Percentiles rank a stretch among this genome's conserved stretches.
phyloP scores from a whole-genome alignment of 2,329 filamentous ascomycete species.

The Alternaria tenuissima region DNA sequence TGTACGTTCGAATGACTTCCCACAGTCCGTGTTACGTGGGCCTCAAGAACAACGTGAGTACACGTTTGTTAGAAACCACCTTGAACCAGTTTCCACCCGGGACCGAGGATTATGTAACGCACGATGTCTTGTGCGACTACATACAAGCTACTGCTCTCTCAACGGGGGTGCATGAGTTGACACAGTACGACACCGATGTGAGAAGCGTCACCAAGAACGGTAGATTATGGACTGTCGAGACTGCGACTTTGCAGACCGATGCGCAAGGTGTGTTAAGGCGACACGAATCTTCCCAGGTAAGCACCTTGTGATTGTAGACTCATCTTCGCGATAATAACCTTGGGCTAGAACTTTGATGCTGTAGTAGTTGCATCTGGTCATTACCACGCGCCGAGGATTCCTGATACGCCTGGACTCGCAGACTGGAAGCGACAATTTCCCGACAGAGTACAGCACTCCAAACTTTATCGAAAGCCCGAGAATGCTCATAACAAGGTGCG shows the following conservation, averaged over 20 bases:
- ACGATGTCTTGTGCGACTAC: conserved; percentile 66
- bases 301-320: background rate
- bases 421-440: conserved; percentile 59
- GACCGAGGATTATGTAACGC: conserved; percentile 67
- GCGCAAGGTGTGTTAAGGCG: conserved; percentile 19
- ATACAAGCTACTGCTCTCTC: conserved; percentile 65
- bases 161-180: conserved; percentile 60
- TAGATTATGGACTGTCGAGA: conserved; percentile 61
- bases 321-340: background rate
- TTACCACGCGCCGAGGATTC: conserved; percentile 61
- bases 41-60: conserved; percentile 63
- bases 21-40: conserved; percentile 61
- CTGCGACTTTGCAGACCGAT: conserved; percentile 52
- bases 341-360: conserved; percentile 55
- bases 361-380: conserved; percentile 64
- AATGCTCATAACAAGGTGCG: conserved; percentile 60
- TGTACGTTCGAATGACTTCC: conserved; percentile 13
- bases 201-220: conserved; percentile 59
- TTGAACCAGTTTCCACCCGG: conserved; percentile 65
- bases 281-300: conserved; percentile 10
- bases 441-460: conserved; percentile 59
- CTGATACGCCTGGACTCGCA: conserved; percentile 58
- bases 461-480: conserved; percentile 58
- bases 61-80: conserved; percentile 59
- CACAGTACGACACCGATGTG: conserved; percentile 68